Evolutionary conservation across 371 early-diverging fungal species (phyloP), one percentile per base, ranked within the genome.

Genomic region (Mortierella sp.): DNA sequence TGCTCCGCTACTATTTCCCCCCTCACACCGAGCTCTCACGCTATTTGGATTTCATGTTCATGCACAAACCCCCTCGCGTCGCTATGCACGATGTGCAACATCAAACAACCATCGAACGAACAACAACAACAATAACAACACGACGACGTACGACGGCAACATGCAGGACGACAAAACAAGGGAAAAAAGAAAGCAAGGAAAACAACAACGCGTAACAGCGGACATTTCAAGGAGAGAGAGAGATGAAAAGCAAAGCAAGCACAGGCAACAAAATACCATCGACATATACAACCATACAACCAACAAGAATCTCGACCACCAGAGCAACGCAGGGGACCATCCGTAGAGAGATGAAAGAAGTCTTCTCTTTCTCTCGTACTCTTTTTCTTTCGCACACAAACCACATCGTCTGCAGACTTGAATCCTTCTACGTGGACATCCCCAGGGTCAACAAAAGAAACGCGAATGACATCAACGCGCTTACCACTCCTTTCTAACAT

Each of bases 11-110:
- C n/a, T 50, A 7, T 53, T 55, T 34, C 26, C 13, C 34, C 34
- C n/a, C n/a, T n/a, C n/a, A n/a, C n/a, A 58, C 34, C 34, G 58
- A 34, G 22, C 58, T 58, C 58, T 58, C 34, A 58, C 34, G 58
- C 34, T 58, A 9, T 58, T 58, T 2, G 58, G 31, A 58, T n/a
- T 45, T 45, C 16, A 45, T 45, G 45, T 58, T 58, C 34, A 58
- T 58, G 58, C 58, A 58, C 31, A 55, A 26, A 55, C 55, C 31
- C 58, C 58, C 29, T 19, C 19, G 22, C 19, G n/a, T n/a, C n/a
- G 47, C 34, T 34, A 58, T 58, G 58, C 22, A 34, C 8, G 22
- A 19, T 58, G 58, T 6, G 58, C 34, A 34, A 58, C n/a, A n/a
- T n/a, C n/a, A n/a, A 31, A 34, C 58, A 58, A 34, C 6, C 10